phyloP scores from a whole-genome alignment of 2,329 filamentous ascomycete genomes.

The Calonectria hawksworthii region DNA sequence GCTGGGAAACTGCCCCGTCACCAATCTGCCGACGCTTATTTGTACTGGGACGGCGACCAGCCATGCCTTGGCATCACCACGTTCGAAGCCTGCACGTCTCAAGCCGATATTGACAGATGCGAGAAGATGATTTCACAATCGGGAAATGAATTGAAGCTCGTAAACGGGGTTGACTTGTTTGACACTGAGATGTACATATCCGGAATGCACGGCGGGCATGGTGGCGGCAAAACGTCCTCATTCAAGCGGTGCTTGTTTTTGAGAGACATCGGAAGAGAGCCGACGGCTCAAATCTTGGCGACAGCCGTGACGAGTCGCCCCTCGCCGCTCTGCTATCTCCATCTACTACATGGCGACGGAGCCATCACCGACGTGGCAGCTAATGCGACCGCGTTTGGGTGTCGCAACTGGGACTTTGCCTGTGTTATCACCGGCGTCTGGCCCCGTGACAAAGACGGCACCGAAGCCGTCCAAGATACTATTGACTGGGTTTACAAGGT shows the following conservation, averaged over 20 bases:
- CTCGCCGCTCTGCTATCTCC: conserved; percentile 70
- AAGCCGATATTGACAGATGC: conserved; percentile 22
- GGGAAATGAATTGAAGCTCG: conserved; percentile 48
- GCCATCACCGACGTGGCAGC: conserved; percentile 59
- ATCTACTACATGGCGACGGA: conserved; percentile 72
- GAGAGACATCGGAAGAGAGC: conserved; percentile 56
- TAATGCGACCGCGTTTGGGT: conserved; percentile 71
- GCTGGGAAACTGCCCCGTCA: conserved; percentile 56
- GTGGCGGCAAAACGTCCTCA: conserved; percentile 70
- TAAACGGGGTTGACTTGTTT: conserved; percentile 67
- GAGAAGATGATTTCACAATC: conserved; percentile 49
- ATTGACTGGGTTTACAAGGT: conserved; percentile 71
- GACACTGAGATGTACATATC: conserved; percentile 73
- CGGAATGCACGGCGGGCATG: conserved; percentile 70
- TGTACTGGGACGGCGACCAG: conserved; percentile 62
- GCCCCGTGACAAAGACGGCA: conserved; percentile 66
- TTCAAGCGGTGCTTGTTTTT: conserved; percentile 77
- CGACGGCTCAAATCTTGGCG: conserved; percentile 55
- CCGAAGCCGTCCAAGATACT: conserved; percentile 52
- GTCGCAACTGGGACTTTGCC: conserved; percentile 74
- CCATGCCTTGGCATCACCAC: conserved; percentile 67
- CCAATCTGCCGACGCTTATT: conserved; percentile 67
- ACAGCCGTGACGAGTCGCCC: conserved; percentile 63
- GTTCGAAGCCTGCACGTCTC: conserved; percentile 55
- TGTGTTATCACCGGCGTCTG: conserved; percentile 75